Evolutionary conservation across 2,329 filamentous ascomycete species (phyloP).

Genomic region (Chalaropsis thielavioides): DNA sequence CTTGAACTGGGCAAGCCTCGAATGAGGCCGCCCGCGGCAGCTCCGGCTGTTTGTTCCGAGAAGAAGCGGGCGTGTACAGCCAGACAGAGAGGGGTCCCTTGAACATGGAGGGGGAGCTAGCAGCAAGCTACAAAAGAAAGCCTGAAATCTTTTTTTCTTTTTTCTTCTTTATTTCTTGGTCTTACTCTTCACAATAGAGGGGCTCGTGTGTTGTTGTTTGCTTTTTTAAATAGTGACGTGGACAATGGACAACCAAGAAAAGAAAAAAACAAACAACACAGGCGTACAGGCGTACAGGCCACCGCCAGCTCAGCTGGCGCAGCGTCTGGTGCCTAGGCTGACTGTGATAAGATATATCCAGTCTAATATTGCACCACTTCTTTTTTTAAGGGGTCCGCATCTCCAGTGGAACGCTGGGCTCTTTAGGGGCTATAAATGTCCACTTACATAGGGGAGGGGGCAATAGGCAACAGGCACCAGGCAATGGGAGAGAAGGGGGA

Average conservation of each 20-base stretch:
- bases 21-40: conserved; percentile 1
- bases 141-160: neutral
- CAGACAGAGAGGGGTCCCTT: neutral
- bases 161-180: too few relatives aligned
- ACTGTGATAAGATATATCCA: neutral
- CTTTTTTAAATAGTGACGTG: neutral
- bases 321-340: neutral
- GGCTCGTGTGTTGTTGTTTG: neutral
- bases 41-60: neutral
- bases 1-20: neutral
- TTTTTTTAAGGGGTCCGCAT: neutral
- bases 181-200: too few relatives aligned
- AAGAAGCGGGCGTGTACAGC: neutral
- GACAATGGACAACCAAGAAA: neutral
- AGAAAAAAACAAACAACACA: neutral
- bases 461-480: neutral
- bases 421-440: neutral
- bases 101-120: too few relatives aligned
- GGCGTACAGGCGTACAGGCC: neutral
- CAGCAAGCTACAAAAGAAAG: neutral
- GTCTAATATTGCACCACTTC: neutral
- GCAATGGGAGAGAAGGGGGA: neutral
- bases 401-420: neutral
- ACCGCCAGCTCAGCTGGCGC: neutral
- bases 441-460: neutral